phyloP scores from a whole-genome alignment of 768 basidiomycete species.

The Baorangia bicolor region DNA sequence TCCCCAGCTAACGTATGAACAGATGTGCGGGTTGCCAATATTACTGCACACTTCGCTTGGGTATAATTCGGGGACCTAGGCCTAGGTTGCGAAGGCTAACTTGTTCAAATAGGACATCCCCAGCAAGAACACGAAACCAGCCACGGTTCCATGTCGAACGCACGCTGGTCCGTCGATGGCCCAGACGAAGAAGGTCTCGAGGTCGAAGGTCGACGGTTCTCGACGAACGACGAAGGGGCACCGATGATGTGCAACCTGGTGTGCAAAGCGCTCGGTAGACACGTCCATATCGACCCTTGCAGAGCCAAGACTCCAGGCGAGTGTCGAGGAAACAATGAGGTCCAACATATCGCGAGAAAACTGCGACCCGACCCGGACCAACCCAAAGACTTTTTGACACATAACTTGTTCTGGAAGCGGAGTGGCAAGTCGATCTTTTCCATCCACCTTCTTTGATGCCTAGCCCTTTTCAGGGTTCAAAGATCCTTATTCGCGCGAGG shows the following conservation, averaged over 20 bases:
- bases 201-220: conserved; percentile 52
- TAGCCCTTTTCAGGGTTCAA: conserved; percentile 47
- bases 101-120: conserved; percentile 43
- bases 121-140: conserved; percentile 59
- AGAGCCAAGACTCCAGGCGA: conserved; percentile 33
- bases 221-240: conserved; percentile 51
- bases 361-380: conserved; percentile 45
- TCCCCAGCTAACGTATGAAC: conserved; percentile 1
- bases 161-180: conserved; percentile 54
- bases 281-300: conserved; percentile 57
- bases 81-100: background rate
- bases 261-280: conserved; percentile 51
- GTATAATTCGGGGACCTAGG: conserved; percentile 27
- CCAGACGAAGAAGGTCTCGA: conserved; percentile 47
- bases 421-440: conserved; percentile 38
- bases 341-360: conserved; percentile 42
- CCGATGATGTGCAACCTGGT: conserved; percentile 62
- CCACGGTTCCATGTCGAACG: conserved; percentile 61
- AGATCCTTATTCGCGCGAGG: conserved; percentile 60
- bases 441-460: background rate
- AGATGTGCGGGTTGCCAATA: conserved; percentile 58
- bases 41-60: conserved; percentile 53
- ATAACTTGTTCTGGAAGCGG: conserved; percentile 54
- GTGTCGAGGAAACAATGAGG: conserved; percentile 41
- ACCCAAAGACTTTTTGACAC: conserved; percentile 56